These are phyloP conservation scores for Casuarina equisetifolia DNA, from an alignment of 306 rosid species.

Conservation along the genomic window DNA sequence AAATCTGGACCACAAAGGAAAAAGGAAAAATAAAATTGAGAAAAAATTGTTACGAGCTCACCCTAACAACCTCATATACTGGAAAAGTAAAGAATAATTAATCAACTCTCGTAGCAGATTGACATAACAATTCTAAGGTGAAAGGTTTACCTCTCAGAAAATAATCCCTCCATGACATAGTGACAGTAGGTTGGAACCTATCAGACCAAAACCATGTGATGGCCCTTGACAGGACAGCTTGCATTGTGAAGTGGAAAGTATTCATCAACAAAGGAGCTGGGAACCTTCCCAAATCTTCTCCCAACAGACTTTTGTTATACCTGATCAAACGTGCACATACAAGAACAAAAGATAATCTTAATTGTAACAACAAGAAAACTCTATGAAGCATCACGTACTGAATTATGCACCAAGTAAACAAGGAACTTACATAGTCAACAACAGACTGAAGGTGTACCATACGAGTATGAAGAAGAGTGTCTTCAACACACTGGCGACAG, in stretches of 20 bases:
- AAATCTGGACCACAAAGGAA: background rate
- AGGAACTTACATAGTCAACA: constrained; percentile 90
- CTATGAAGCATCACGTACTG: constrained; percentile 2
- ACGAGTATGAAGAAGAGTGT: constrained; percentile 76
- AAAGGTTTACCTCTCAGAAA: constrained; percentile 66
- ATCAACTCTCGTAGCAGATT: constrained; percentile 16
- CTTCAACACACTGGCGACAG: constrained; percentile 60
- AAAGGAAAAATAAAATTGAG: background rate
- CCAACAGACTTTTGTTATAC: constrained; percentile 90
- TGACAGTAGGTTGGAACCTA: constrained; percentile 59
- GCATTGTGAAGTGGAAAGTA: constrained; percentile 84
- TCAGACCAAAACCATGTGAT: constrained; percentile 90
- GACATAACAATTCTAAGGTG: constrained; percentile 19
- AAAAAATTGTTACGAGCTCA: background rate
- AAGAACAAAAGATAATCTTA: constrained; percentile 5
- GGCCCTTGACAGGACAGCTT: constrained; percentile 75
- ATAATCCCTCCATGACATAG: constrained; percentile 96
- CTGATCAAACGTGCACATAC: constrained; percentile 48
- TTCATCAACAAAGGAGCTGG: constrained; percentile 98
- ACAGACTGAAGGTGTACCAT: constrained; percentile 93
- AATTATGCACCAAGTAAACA: constrained; percentile 18
- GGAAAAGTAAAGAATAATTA: background rate
- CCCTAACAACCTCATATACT: background rate
- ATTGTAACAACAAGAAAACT: constrained; percentile 14
- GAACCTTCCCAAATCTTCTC: constrained; percentile 88